A percentile compares a stretch with the other conserved stretches of the same genome.
Conservation (phyloP, 108 stramenopile species). For the Nitzschia sp. region DNA sequence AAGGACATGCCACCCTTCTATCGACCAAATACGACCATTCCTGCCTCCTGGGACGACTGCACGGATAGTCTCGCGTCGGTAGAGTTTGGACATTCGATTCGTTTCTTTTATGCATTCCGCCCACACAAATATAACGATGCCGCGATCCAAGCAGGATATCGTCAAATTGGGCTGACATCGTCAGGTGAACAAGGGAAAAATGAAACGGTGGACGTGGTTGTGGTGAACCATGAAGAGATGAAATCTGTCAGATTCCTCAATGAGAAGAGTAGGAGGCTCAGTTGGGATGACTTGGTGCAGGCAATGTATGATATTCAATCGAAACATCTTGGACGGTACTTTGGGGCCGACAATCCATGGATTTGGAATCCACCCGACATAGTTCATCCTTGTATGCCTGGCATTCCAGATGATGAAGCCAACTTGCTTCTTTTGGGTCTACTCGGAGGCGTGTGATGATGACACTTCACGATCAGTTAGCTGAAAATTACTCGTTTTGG, state of each 20-base stretch:
- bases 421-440: slow-evolving; percentile 19
- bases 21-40: neutral
- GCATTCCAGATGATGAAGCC: no score
- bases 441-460: slow-evolving; percentile 5
- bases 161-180: neutral
- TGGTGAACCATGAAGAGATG: neutral
- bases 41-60: slow-evolving; percentile 1
- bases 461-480: no score
- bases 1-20: neutral
- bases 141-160: neutral
- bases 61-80: slow-evolving; percentile 34
- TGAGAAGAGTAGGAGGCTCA: neutral
- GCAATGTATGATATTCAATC: slow-evolving; percentile 4
- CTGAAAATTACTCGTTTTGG: no score
- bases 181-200: neutral
- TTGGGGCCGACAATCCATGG: slow-evolving; percentile 32
- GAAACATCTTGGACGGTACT: slow-evolving; percentile 8
- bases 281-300: no score
- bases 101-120: slow-evolving; percentile 35
- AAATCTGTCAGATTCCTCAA: neutral
- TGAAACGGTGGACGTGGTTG: no score
- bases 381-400: no score
- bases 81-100: slow-evolving; percentile 16
- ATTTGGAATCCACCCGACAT: slow-evolving; percentile 11
- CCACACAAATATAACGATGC: slow-evolving; percentile 9